Percentiles rank a stretch among this genome's conserved stretches.
These are phyloP conservation scores for Borealophlyctis nickersoniae DNA, from an alignment of 192 early-diverging fungal species.

Conservation along the genomic window DNA sequence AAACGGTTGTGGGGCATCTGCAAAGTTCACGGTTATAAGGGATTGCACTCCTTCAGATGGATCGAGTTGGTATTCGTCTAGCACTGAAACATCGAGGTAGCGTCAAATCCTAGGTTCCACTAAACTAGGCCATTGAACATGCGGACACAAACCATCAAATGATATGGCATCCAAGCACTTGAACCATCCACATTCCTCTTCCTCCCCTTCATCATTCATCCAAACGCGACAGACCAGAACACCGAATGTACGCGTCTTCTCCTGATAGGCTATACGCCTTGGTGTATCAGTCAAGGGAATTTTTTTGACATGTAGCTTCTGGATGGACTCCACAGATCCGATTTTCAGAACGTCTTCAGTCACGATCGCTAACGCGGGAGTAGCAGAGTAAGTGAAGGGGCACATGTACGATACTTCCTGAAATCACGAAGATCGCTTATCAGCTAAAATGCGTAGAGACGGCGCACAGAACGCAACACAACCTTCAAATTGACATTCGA, in stretches of 20 bases:
- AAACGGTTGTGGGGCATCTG: slow-evolving; percentile 16
- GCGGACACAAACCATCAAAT: slow-evolving; percentile 62
- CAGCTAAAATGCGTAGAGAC: background rate
- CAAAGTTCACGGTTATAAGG: slow-evolving; percentile 1
- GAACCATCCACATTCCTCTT: slow-evolving; percentile 49
- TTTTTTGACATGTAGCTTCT: slow-evolving; percentile 78
- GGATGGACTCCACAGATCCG: slow-evolving; percentile 75
- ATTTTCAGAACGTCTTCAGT: slow-evolving; percentile 59
- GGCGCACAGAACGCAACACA: background rate
- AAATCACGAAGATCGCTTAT: slow-evolving; percentile 5
- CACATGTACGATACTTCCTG: slow-evolving; percentile 64
- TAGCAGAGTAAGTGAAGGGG: slow-evolving; percentile 57
- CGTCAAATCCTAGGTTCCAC: background rate
- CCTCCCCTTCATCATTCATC: slow-evolving; percentile 34
- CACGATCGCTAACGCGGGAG: slow-evolving; percentile 65
- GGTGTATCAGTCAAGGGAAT: slow-evolving; percentile 66
- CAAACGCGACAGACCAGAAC: slow-evolving; percentile 49
- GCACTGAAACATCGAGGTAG: slow-evolving; percentile 14
- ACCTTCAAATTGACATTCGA: slow-evolving; percentile 83
- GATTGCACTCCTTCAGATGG: slow-evolving; percentile 20
- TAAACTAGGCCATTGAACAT: no score
- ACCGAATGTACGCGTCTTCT: slow-evolving; percentile 54
- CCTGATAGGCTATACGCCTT: slow-evolving; percentile 66
- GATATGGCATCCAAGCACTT: slow-evolving; percentile 68
- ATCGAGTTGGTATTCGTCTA: slow-evolving; percentile 9